These are phyloP conservation scores for Calamus simplicifolius DNA, from an alignment of 176 grass and related monocot genomes.

Conservation along the genomic window DNA sequence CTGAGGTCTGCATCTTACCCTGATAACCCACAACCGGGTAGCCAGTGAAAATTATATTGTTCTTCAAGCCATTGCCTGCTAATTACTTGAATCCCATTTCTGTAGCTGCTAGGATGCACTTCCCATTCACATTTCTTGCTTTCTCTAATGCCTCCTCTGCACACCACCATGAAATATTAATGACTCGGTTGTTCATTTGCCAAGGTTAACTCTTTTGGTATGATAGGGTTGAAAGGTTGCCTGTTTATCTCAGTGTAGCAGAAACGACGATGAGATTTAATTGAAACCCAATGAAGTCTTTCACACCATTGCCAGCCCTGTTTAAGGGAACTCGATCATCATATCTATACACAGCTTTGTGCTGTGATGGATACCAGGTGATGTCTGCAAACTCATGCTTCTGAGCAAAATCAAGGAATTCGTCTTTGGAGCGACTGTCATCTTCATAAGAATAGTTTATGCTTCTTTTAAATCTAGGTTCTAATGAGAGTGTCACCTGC, in stretches of 20 bases:
- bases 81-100: conserved; percentile 54
- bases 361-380: conserved; percentile 80
- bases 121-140: conserved; percentile 30
- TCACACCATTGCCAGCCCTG: conserved; percentile 41
- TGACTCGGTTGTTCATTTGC: no score
- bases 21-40: conserved; percentile 71
- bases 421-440: conserved; percentile 42
- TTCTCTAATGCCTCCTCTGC: conserved; percentile 50
- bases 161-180: background rate
- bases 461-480: conserved; percentile 68
- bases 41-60: conserved; percentile 39
- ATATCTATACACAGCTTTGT: conserved; percentile 42
- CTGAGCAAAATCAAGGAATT: conserved; percentile 41
- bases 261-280: conserved; percentile 26
- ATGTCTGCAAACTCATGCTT: conserved; percentile 76
- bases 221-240: conserved; percentile 7
- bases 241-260: conserved; percentile 23
- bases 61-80: conserved; percentile 46
- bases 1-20: conserved; percentile 72
- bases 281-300: conserved; percentile 80
- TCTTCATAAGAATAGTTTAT: conserved; percentile 50
- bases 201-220: no score
- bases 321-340: conserved; percentile 41
- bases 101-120: conserved; percentile 28
- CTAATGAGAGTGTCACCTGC: conserved; percentile 71